Evolutionary conservation across 139 green algal genomes (phyloP).

Genomic region (Chlorokybus atmophyticus): DNA sequence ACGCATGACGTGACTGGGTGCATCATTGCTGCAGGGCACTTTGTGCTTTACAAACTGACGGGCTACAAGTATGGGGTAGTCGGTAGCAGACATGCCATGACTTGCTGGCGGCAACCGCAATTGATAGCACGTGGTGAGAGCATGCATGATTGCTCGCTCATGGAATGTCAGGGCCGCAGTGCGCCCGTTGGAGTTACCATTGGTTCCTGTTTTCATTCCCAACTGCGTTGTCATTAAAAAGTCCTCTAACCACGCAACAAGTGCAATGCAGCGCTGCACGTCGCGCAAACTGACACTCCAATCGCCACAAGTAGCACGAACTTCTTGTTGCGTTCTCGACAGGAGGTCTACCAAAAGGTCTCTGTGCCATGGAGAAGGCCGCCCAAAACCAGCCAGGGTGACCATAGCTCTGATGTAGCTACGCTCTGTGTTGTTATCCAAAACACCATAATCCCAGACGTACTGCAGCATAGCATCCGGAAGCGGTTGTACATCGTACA

Average conservation of each 20-base stretch:
- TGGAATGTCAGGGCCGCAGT: no score
- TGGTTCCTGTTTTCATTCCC: no score
- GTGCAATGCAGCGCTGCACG: constrained; percentile 15
- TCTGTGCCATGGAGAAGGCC: neutral
- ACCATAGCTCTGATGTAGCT: constrained; percentile 25
- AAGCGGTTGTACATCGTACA: constrained; percentile 25
- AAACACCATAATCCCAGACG: constrained; percentile 27
- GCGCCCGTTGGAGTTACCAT: no score
- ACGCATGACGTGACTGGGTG: constrained; percentile 12
- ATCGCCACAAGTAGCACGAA: neutral
- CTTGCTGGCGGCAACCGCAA: neutral
- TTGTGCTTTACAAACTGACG: no score
- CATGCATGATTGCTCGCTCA: constrained; percentile 10
- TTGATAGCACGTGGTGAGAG: constrained; percentile 20
- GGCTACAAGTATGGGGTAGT: no score
- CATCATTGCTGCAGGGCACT: no score
- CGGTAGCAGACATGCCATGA: no score
- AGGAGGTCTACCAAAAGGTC: constrained; percentile 15
- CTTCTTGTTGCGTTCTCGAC: constrained; percentile 11
- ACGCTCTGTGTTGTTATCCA: constrained; percentile 14
- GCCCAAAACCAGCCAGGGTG: neutral
- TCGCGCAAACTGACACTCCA: constrained; percentile 23
- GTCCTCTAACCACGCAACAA: constrained; percentile 19
- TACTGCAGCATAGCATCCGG: constrained; percentile 25
- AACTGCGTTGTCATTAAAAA: no score